Base-by-base conservation (phyloP, 768 basidiomycete species). In the Mycena chlorophos region DNA sequence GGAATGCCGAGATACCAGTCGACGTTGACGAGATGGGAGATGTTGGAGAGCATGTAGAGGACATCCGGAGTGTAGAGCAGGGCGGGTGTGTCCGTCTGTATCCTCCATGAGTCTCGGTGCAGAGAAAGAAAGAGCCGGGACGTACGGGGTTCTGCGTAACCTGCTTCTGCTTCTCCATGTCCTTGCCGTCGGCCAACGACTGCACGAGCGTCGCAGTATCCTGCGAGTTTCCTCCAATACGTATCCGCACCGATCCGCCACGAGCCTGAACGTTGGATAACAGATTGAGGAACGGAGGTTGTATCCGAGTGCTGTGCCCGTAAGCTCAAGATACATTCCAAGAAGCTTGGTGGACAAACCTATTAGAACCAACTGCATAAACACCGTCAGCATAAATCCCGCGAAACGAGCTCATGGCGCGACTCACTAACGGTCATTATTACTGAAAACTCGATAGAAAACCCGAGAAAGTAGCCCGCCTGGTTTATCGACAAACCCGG, bases 1-100 rank as follows among this genome's bases (percentile, higher is more conserved):
- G 88, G 88, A 8, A 89, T 70, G 30, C 75, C 83, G 47, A 85
- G 71, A 65, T 81, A 87, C 89, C 89, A 92, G 20, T 82, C 73
- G 13, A 85, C 78, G 42, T 83, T 80, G 25, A 85, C 77, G 3
- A 87, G 68, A 0, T 73, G 65, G 0, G 86, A 86, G 26, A 91
- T 81, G 56, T 86, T 85, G 14, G 71, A 65, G 73, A 89, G 75
- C 65, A 88, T 76, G 65, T 85, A 81, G 57, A 94, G 74, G 26
- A 91, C 69, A 51, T 89, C 88, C 0, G 72, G 62, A 0, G 89
- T 87, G 54, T 83, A 85, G 20, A 82, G 69, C 43, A 90, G 73
- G 2, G 87, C 77, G 0, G 89, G 86, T 5, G 92, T 92, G 49
- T 81, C 74, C 1, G 88, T 92, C 80, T 80, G 55, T 17, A 14